Conservation (phyloP, 139 green algal species). For the Trebouxia sp. region DNA sequence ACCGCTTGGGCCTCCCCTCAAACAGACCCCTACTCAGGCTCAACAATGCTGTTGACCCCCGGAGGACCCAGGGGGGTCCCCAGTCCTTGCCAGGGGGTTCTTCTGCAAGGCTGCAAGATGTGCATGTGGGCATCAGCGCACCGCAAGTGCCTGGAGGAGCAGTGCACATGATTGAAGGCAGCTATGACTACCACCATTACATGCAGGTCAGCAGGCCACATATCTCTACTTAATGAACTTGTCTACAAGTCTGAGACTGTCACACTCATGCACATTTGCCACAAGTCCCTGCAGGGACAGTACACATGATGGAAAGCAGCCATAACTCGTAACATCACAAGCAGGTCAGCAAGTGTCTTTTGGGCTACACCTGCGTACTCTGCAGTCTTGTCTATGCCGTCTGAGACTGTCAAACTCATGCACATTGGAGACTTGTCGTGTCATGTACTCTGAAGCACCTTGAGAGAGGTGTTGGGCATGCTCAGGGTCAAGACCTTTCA, state of each 20-base stretch:
- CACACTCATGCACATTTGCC: background rate
- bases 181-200: slow-evolving; percentile 97
- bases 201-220: slow-evolving; percentile 66
- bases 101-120: slow-evolving; percentile 59
- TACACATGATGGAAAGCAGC: too few species aligned
- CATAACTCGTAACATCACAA: too few species aligned
- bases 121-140: slow-evolving; percentile 66
- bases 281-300: too few species aligned
- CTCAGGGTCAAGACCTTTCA: too few species aligned
- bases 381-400: too few species aligned
- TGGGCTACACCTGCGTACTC: too few species aligned
- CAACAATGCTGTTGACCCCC: background rate
- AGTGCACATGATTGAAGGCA: slow-evolving; percentile 69
- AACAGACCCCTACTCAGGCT: background rate
- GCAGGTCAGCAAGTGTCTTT: too few species aligned
- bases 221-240: background rate
- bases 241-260: background rate
- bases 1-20: background rate
- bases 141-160: slow-evolving; percentile 50
- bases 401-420: too few species aligned
- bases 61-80: background rate
- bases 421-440: too few species aligned
- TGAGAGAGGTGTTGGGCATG: too few species aligned
- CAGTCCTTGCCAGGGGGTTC: background rate
- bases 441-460: too few species aligned